Conservation (phyloP, 441 rosid genomes). For the Mallotus japonicus region DNA sequence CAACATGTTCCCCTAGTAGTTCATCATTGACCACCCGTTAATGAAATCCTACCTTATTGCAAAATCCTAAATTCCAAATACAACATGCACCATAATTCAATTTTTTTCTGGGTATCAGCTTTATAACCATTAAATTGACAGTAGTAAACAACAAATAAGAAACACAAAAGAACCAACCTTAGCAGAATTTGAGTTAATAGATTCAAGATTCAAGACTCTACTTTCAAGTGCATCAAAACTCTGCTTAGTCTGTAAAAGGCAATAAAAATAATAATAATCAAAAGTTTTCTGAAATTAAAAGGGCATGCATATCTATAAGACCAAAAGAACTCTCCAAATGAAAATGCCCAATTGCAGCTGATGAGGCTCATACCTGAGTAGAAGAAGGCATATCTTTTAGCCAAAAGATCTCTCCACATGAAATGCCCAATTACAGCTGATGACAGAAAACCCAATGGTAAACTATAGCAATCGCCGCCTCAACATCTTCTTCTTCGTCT, state of each 20-base stretch:
- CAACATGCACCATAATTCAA: neutral
- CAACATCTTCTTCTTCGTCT: constrained; percentile 43
- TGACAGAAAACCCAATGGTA: constrained; percentile 61
- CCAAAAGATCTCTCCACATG: constrained; percentile 69
- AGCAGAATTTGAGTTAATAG: constrained; percentile 37
- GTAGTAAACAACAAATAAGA: neutral
- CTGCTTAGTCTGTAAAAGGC: constrained; percentile 52
- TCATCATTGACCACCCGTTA: neutral
- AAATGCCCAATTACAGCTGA: constrained; percentile 68
- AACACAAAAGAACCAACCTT: constrained; percentile 38
- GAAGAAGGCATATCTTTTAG: constrained; percentile 61
- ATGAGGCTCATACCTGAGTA: constrained; percentile 40
- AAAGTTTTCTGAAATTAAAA: neutral
- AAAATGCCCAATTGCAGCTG: neutral
- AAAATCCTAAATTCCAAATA: neutral
- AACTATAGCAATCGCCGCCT: constrained; percentile 87
- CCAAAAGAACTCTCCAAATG: neutral
- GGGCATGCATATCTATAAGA: no score
- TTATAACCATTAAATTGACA: neutral
- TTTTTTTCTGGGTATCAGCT: neutral
- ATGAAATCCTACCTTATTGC: neutral
- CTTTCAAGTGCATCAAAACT: constrained; percentile 58
- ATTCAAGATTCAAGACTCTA: constrained; percentile 68
- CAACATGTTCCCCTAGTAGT: neutral
- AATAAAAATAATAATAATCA: neutral